Conservation (phyloP, 1,284 basidiomycete species). For the Ustilago sp. region DNA sequence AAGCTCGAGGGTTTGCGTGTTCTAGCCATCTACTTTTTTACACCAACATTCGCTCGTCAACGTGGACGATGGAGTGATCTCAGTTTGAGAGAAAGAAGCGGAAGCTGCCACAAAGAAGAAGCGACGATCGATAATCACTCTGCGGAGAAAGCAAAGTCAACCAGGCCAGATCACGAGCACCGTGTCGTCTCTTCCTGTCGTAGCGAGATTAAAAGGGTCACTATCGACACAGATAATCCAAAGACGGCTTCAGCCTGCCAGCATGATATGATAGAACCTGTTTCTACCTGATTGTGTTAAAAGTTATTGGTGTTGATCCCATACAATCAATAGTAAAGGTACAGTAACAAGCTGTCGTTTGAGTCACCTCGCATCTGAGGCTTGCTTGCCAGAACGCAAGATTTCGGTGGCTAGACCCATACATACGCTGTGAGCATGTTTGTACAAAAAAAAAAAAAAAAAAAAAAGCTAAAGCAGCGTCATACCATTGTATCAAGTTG, state of each 20-base stretch:
- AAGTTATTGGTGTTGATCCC: not conserved
- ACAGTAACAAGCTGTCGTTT: no score
- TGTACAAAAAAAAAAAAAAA: not conserved
- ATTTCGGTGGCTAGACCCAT: not conserved
- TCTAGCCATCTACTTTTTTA: no score
- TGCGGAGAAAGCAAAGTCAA: not conserved
- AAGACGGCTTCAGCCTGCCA: not conserved
- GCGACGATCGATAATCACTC: not conserved
- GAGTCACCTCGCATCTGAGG: no score
- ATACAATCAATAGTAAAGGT: not conserved
- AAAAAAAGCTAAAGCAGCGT: not conserved
- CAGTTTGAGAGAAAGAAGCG: not conserved
- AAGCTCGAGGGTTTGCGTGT: no score
- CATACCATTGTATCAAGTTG: not conserved
- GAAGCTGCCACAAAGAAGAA: not conserved
- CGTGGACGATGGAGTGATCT: not conserved
- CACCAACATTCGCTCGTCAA: no score
- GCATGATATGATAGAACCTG: no score
- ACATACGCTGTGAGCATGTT: not conserved
- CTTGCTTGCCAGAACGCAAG: not conserved
- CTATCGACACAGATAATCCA: not conserved
- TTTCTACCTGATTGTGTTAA: not conserved
- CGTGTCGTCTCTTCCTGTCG: not conserved
- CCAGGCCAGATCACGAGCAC: not conserved
- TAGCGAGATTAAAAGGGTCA: slow-evolving; percentile 2